phyloP scores from a whole-genome alignment of 2,329 filamentous ascomycete species.

The Madurella mycetomatis region DNA sequence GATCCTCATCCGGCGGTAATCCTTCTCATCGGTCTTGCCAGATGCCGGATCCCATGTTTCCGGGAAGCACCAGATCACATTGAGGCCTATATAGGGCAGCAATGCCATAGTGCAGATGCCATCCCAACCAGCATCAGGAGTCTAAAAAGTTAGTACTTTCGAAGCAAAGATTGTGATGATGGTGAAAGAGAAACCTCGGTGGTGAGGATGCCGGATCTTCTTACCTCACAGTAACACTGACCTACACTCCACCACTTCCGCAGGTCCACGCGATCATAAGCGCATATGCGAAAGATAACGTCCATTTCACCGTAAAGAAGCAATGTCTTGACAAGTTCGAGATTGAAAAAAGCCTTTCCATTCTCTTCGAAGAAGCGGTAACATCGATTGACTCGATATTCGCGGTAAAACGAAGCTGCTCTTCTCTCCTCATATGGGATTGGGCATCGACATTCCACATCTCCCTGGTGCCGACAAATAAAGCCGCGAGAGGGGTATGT shows the following conservation, averaged over 20 bases:
- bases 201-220: not conserved
- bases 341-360: constrained; percentile 15
- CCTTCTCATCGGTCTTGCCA: not conserved
- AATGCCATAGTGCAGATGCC: constrained; percentile 16
- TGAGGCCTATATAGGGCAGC: constrained; percentile 23
- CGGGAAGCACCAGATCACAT: constrained; percentile 20
- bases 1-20: constrained; percentile 18
- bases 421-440: constrained; percentile 21
- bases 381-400: constrained; percentile 9
- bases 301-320: constrained; percentile 28
- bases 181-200: too few relatives aligned
- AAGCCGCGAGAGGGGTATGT: not conserved
- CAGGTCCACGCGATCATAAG: too few relatives aligned
- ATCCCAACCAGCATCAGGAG: constrained; percentile 19
- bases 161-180: too few relatives aligned
- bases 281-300: constrained; percentile 19
- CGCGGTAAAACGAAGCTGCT: constrained; percentile 18
- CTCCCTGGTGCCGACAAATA: not conserved
- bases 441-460: not conserved
- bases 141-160: not conserved
- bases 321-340: constrained; percentile 26
- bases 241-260: constrained; percentile 12
- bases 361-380: constrained; percentile 18
- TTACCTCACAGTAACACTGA: constrained; percentile 8
- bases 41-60: constrained; percentile 9